Base-by-base conservation (phyloP, 768 basidiomycete species). In the Lentinula raphanica region DNA sequence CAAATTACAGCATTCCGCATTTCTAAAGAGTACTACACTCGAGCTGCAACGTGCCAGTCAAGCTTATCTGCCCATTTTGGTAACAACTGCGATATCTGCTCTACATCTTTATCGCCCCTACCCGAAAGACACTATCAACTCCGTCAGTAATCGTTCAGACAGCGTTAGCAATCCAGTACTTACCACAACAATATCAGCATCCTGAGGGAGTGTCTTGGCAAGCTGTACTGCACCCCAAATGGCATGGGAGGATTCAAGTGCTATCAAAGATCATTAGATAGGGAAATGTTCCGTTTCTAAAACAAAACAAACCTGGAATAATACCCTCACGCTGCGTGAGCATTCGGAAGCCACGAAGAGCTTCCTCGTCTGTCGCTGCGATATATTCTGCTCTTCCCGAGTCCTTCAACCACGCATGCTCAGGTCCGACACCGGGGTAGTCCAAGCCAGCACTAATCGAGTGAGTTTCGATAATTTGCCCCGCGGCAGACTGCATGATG, bases 331-430 rank as follows among this genome's bases (percentile, higher is more conserved):
- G 74, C 70, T 98, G 94, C 0, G 94, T 98, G 65, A 88, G 80
- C 74, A 94, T 78, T 58, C 94, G 78, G 82, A 99, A 98, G 1
- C 93, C 97, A 39, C 93, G 82, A 28, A 98, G 77, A 5, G 94
- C 94, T 64, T 99, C 80, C 71, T 97, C 94, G 67, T 99, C 97
- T 4, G 91, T 97, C 8, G 95, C 96, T 13, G 82, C 87, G 19
- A 91, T 85, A 69, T 98, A 99, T 68, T 97, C 93, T 0, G 94
- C 97, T 59, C 97, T 80, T 17, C 90, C 90, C 3, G 88, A 89
- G 67, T 98, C 94, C 73, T 98, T 98, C 68, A 99, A 76, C 89
- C 92, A 97, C 46, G 96, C 90, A 68, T 98, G 97, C 72, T 99
- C 97, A 8, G 97, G 97, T 21, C 97, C 97, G 49, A 99, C 96